Base-by-base conservation (phyloP, 2,329 filamentous ascomycete genomes). In the Exophiala lecanii-corni region DNA sequence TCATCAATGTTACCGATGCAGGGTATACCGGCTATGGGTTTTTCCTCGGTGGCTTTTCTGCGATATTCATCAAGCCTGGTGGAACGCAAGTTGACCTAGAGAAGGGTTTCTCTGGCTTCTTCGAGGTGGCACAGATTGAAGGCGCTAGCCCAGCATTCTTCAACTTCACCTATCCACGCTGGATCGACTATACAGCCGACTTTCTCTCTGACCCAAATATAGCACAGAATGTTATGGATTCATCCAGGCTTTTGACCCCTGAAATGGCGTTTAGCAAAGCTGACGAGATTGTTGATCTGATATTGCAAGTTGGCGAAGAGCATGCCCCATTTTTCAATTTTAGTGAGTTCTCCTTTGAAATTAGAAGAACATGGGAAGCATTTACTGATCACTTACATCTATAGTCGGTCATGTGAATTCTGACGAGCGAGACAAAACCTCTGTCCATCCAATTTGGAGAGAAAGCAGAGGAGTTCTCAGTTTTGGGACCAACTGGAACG, bases 201-300 rank as follows among this genome's bases (percentile, higher is more conserved):
- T 62, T 59, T 42, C 47, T 62, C 3, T 47, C 40, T 19, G 60
- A 62, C 41, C 59, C 56, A 9, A 59, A 62, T 38, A 59, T 62
- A 19, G 59, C 59, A 16, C 58, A 57, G 19, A 62, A 62, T 36
- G 53, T 58, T 18, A 58, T 60, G 28, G 59, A 62, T 46, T 49
- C 53, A 5, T 58, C 57, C 7, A 49, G 59, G n/a, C 46, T 62
- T 4, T 38, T 62, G 16, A 58, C 57, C 9, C 39, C 52, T 9
- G 45, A 59, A 7, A 53, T 57, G 9, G 40, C 61, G 9, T 20
- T 47, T 10, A 45, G 56, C n/a, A 46, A 55, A 28, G 51, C 57
- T 2, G 46, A 54, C 17, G 41, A 59, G 16, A 35, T 62, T 16
- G 37, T 60, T 15, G 53, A 57, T 32, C 41, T 62, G 15, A 51